Base-by-base conservation (phyloP, 2,329 filamentous ascomycete species). In the Verticillium albo-atrum region DNA sequence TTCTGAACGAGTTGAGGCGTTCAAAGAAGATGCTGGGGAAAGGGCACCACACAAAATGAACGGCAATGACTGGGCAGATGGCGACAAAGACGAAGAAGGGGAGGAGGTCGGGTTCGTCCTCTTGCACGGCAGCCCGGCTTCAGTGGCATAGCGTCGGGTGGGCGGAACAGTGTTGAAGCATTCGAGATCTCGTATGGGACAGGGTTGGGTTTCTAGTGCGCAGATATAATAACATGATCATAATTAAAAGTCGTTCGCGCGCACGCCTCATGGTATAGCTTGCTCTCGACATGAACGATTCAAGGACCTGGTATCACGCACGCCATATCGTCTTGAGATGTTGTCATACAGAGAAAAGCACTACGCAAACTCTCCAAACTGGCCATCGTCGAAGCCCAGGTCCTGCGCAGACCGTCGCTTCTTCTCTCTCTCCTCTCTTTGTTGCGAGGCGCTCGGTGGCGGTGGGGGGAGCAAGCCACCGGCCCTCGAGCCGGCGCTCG, bases 341-440 rank as follows among this genome's bases (percentile, higher is more conserved):
- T 23, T 23, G n/a, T 2, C 42, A 20, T 23, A n/a, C 34, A 25
- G n/a, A n/a, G n/a, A 23, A 37, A 7, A 20, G 7, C 20, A 28
- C 42, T 60, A 87, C 54, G 82, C 83, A 76, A 96, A 96, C 74
- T 96, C 91, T 23, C 91, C 91, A 82, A 92, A 93, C 69, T 94
- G 89, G 1, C 91, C 92, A 71, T 96, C 90, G 68, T 96, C 91
- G 67, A 95, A 95, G 0, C 91, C 91, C 64, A 94, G 68, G 60
- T 92, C 87, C 68, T 87, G 78, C 5, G 82, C 77, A 14, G 83
- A 81, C 67, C 75, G 77, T 68, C 77, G 80, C 71, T 78, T 81
- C 71, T 78, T 81, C 67, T 75, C 72, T 67, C 82, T 79, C 74
- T 85, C 82, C 72, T 47, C 42, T n/a, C 42, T 47, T 86, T 81